A percentile compares a stretch with the other conserved stretches of the same genome.
Conservation (phyloP, 1,139 yeast genomes). For the Lodderomyces orthopsilosis region DNA sequence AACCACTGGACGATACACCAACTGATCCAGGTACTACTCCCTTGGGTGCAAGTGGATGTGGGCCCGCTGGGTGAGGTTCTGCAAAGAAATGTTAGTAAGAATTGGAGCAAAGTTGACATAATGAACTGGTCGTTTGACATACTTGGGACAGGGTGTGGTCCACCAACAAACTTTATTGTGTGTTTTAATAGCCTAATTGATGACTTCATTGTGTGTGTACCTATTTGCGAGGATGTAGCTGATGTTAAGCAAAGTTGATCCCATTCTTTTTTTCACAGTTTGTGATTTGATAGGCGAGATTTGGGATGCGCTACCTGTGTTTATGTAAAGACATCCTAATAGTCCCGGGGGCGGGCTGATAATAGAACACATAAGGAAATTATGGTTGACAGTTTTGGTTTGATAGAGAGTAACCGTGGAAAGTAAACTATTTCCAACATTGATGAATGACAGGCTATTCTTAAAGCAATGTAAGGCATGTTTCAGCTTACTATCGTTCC, state of each 20-base stretch:
- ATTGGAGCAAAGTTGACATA: background rate
- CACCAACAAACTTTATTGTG: conserved; percentile 63
- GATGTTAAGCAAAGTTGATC: background rate
- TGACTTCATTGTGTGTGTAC: conserved; percentile 14
- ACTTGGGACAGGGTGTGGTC: conserved; percentile 44
- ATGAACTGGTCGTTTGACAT: conserved; percentile 7
- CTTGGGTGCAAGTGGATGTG: conserved; percentile 53
- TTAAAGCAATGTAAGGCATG: too few species aligned
- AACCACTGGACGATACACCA: conserved; percentile 9
- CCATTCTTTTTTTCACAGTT: background rate
- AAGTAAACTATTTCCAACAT: too few species aligned
- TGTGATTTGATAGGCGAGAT: too few species aligned
- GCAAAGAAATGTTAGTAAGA: conserved; percentile 5
- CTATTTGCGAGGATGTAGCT: background rate
- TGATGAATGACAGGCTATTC: too few species aligned
- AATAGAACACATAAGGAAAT: too few species aligned
- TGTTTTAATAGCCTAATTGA: conserved; percentile 33
- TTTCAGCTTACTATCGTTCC: too few species aligned
- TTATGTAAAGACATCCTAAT: too few species aligned
- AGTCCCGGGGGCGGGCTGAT: too few species aligned
- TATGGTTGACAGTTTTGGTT: too few species aligned
- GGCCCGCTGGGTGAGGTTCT: conserved; percentile 24
- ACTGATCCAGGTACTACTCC: conserved; percentile 44
- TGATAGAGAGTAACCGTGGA: too few species aligned
- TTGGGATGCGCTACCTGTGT: too few species aligned